Evolutionary conservation across 306 rosid genomes (phyloP).

Genomic region (Cucurbita pepo): DNA sequence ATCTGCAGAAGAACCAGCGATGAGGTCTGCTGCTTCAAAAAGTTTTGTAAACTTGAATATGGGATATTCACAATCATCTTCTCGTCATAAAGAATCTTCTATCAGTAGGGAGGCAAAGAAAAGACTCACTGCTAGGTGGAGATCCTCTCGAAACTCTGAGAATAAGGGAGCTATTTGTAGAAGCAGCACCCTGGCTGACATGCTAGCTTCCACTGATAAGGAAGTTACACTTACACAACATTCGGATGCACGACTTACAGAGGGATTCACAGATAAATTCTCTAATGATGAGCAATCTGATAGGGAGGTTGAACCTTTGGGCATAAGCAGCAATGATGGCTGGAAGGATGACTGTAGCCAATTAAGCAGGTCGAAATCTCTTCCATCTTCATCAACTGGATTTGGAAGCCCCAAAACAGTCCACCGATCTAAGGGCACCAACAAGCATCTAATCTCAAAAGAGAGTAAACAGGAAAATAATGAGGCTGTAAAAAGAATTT

Average conservation of each 20-base stretch:
- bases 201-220: constrained; percentile 70
- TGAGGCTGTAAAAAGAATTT: constrained; percentile 13
- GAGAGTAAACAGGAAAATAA: constrained; percentile 39
- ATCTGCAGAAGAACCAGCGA: constrained; percentile 40
- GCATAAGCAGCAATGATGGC: constrained; percentile 94
- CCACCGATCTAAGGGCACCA: constrained; percentile 23
- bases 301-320: constrained; percentile 54
- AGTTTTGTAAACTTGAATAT: constrained; percentile 24
- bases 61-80: constrained; percentile 32
- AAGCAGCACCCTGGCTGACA: constrained; percentile 82
- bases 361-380: constrained; percentile 62
- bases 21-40: constrained; percentile 22
- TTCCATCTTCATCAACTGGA: constrained; percentile 52
- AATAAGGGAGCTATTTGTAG: constrained; percentile 31
- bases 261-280: constrained; percentile 22
- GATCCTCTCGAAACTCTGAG: constrained; percentile 47
- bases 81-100: constrained; percentile 51
- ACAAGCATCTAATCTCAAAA: constrained; percentile 29
- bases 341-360: constrained; percentile 58
- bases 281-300: constrained; percentile 23
- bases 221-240: constrained; percentile 19
- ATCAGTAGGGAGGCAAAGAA: constrained; percentile 87
- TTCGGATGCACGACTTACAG: constrained; percentile 16
- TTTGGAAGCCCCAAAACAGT: constrained; percentile 44
- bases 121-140: constrained; percentile 94